phyloP scores from a whole-genome alignment of 2,329 filamentous ascomycete genomes.

The Colletotrichum sp. region DNA sequence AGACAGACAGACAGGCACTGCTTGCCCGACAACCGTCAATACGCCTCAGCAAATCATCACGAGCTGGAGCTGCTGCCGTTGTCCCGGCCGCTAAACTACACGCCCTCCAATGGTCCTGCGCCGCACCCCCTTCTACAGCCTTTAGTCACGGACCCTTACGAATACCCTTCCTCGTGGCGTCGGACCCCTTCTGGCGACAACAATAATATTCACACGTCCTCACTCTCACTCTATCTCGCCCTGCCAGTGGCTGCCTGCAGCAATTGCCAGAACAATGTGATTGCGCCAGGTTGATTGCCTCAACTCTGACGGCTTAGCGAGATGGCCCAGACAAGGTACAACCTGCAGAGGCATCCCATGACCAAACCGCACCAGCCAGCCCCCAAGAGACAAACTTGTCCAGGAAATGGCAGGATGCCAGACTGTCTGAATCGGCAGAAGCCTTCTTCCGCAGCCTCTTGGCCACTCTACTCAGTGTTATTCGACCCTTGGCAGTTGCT shows the following conservation, averaged over 20 bases:
- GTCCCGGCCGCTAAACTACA: neutral
- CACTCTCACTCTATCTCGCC: neutral
- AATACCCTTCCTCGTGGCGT: neutral
- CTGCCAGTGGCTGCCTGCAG: neutral
- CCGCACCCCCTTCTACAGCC: neutral
- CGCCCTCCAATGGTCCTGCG: neutral
- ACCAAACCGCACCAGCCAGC: neutral
- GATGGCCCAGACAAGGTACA: neutral
- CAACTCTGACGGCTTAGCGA: neutral
- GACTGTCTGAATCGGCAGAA: neutral
- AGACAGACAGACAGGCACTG: neutral
- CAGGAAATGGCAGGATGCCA: neutral
- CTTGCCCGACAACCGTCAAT: neutral
- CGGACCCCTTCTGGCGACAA: neutral
- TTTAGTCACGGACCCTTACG: neutral
- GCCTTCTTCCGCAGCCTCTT: neutral
- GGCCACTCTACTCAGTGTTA: neutral
- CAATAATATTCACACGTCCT: neutral
- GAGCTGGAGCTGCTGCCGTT: neutral
- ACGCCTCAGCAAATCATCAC: neutral
- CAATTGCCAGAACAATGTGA: neutral
- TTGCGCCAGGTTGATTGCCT: slow-evolving; percentile 4
- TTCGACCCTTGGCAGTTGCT: neutral
- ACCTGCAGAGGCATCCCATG: neutral
- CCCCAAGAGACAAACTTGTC: neutral